A percentile compares a stretch with the other conserved stretches of the same genome.
These are phyloP conservation scores for Eutrema heterophyllum DNA, from an alignment of 345 rosid species.

Conservation along the genomic window DNA sequence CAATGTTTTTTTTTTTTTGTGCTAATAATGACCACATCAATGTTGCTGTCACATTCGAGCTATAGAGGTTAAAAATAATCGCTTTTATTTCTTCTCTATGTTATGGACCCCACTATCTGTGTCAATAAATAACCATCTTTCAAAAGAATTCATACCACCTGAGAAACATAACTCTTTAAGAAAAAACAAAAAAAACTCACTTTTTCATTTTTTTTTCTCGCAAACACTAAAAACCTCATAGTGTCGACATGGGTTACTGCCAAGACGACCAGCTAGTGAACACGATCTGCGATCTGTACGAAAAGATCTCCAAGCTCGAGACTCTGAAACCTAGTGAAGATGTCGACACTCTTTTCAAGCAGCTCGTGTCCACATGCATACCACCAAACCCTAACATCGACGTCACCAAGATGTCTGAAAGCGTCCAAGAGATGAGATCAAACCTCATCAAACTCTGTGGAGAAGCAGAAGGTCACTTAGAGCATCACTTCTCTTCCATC, in stretches of 20 bases:
- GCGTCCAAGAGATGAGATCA: conserved; percentile 59
- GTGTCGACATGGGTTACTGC: conserved; percentile 81
- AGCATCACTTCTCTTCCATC: conserved; percentile 62
- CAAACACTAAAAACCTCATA: conserved; percentile 29
- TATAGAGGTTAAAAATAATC: neutral
- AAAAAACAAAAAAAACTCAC: neutral
- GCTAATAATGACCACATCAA: no score
- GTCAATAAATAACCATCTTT: conserved; percentile 36
- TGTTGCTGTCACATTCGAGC: neutral
- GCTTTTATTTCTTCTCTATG: neutral
- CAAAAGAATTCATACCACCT: conserved; percentile 19
- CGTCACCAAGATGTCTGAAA: conserved; percentile 51
- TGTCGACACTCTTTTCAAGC: conserved; percentile 78
- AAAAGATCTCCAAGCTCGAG: conserved; percentile 64
- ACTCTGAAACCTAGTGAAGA: conserved; percentile 68
- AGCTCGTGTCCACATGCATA: conserved; percentile 76
- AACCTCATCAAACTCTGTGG: conserved; percentile 73
- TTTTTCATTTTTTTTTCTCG: neutral
- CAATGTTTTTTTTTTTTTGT: no score
- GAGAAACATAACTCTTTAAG: neutral
- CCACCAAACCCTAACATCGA: conserved; percentile 68
- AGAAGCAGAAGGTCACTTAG: conserved; percentile 67
- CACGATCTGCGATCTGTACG: conserved; percentile 50
- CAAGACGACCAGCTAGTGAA: conserved; percentile 51
- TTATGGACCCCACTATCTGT: conserved; percentile 20